Percentiles rank a stretch among this genome's conserved stretches.
phyloP scores from a whole-genome alignment of 2,329 filamentous ascomycete species.

The Fusarium goolgardi region DNA sequence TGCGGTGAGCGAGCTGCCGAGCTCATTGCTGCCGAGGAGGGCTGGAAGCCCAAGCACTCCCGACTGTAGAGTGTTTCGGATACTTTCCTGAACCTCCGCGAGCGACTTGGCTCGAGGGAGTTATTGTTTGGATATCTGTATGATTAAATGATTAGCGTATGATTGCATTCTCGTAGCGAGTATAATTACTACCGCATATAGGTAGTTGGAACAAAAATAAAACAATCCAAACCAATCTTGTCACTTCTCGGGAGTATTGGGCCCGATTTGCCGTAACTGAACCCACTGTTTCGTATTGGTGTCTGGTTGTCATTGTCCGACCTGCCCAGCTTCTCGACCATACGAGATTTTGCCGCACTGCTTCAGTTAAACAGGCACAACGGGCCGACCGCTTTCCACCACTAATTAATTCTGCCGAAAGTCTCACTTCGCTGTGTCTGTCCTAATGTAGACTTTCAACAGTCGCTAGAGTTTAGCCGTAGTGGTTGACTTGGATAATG shows the following conservation, averaged over 20 bases:
- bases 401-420: not conserved
- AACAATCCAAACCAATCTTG: constrained; percentile 6
- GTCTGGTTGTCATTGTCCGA: constrained; percentile 19
- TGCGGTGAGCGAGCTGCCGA: constrained; percentile 88
- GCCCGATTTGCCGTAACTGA: constrained; percentile 26
- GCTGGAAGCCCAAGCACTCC: constrained; percentile 53
- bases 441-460: not conserved
- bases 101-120: constrained; percentile 7
- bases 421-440: not conserved
- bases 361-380: constrained; percentile 15
- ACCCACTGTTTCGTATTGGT: constrained; percentile 2
- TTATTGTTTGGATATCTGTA: constrained; percentile 33
- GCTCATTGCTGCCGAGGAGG: constrained; percentile 78
- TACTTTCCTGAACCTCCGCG: constrained; percentile 3
- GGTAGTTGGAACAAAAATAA: constrained; percentile 28
- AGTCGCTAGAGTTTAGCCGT: constrained; percentile 4
- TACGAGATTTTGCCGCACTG: constrained; percentile 18
- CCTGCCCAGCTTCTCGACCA: constrained; percentile 8
- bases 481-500: not conserved
- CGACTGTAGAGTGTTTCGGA: constrained; percentile 46
- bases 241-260: constrained; percentile 19
- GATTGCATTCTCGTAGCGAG: constrained; percentile 27
- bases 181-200: constrained; percentile 15
- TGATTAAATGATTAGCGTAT: constrained; percentile 38
- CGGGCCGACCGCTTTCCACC: constrained; percentile 31